Evolutionary conservation across 176 grass and related monocot species (phyloP).

Genomic region (Saccharum officinarum): DNA sequence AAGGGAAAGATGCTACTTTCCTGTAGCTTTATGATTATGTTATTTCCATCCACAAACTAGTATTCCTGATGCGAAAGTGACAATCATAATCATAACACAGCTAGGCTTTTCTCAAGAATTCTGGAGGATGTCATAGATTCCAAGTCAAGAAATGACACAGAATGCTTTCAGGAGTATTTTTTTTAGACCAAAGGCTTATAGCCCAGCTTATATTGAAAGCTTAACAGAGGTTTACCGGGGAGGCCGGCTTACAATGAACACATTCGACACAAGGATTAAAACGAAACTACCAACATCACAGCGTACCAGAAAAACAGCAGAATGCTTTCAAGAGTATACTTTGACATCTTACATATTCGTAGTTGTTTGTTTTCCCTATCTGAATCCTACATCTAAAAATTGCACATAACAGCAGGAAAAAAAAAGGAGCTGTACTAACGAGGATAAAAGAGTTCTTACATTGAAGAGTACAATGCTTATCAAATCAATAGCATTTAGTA

Average conservation of each 20-base stretch:
- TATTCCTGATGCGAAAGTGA: conserved; percentile 33
- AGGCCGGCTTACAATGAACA: no score
- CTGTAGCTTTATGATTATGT: conserved; percentile 13
- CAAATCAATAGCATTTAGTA: neutral
- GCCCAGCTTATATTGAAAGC: no score
- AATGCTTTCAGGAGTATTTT: no score
- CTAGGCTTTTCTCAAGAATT: conserved; percentile 32
- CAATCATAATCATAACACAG: conserved; percentile 28
- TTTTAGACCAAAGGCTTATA: no score
- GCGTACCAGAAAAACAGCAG: no score
- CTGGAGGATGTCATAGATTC: conserved; percentile 19
- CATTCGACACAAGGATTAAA: no score
- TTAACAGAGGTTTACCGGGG: no score
- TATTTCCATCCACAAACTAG: conserved; percentile 32
- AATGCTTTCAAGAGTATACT: neutral
- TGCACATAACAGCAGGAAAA: neutral
- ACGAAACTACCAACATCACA: no score
- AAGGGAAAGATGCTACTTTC: conserved; percentile 23
- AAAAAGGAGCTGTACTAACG: neutral
- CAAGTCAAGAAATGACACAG: neutral
- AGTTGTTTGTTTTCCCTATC: neutral
- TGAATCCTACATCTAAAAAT: neutral
- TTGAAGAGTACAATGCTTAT: neutral
- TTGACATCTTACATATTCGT: neutral
- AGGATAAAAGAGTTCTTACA: neutral